Evolutionary conservation across 2,329 filamentous ascomycete species (phyloP), one percentile per base, ranked within the genome.

Genomic region (Biscogniauxia mediterranea): DNA sequence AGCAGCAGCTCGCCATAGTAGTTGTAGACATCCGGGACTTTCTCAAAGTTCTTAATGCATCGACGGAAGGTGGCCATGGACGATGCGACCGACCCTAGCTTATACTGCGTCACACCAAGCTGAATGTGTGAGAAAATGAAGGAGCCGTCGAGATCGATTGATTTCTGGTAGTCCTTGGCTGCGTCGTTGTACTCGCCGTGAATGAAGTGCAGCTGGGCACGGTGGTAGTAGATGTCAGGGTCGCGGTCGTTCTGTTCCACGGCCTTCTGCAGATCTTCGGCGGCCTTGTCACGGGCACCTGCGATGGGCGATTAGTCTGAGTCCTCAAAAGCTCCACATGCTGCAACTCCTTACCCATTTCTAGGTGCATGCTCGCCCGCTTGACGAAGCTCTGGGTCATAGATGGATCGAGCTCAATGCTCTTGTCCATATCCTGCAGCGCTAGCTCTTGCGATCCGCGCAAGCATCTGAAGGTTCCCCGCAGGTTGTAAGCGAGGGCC

Each of bases 51-150:
- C 89, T 98, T 99, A 77, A 97, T 93, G 78, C 93, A 97, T 66
- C 93, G 86, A 70, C 94, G 88, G 88, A 99, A 98, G 5, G 95
- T 99, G 42, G 95, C 94, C 93, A 98, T 98, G 54, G 93, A 97
- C 8, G 93, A 97, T 7, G 95, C 95, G 61, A 99, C 91, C 28
- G 92, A 97, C 69, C 95, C 95, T 90, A 98, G 96, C 88, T 99
- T 99, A 84, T 99, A 99, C 79, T 99, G 95, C 55, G 95, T 99
- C 57, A 99, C 95, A 76, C 95, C 95, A 52, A 99, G 91, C 79
- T 99, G 95, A 73, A 99, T 99, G 80, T 99, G 95, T 7, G 94
- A 98, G 85, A 97, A 99, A 81, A 99, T 99, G 79, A 99, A 99
- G 69, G 92, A 89, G 69, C 88, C 86, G 81, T 99, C 95, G 28